Base-by-base conservation (phyloP, 306 rosid species). In the Canavalia gladiata region DNA sequence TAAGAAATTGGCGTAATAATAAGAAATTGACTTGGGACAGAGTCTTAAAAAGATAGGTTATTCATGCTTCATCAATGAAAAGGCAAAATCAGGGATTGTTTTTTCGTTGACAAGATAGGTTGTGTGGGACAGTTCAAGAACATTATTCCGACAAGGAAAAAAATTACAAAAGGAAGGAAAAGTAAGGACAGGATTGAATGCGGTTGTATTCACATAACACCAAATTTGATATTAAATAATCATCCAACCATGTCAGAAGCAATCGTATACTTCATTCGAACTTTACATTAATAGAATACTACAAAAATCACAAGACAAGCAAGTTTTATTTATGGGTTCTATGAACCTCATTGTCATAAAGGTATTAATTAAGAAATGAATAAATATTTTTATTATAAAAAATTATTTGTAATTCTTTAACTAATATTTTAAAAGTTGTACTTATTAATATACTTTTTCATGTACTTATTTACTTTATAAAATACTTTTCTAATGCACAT, bases 401-500 rank as follows among this genome's bases (percentile, higher is more conserved):
- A 18, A 18, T 18, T 18, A 18, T 18, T 37, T 37, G 2, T 37
- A 37, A 4, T 37, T 37, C 4, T 4, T 37, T 37, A 37, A 37
- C 4, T 2, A 37, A 2, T 37, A 4, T 37, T 4, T 37, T 37
- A 37, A 37, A 37, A 4, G 4, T 18, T 18, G 25, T 4, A 4
- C 41, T 37, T 37, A 4, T 37, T 2, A 37, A 37, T 37, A 37
- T 37, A 2, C 4, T 37, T 37, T 4, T 37, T 37, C 4, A 37
- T 37, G 0, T 37, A 37, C 4, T 37, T 37, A 37, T 37, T 37
- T 4, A 4, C 4, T 37, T 37, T 37, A 37, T 42, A 72, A 39
- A 43, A 72, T 2, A 33, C 8, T 71, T 65, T 50, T 37, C 78
- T 66, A 84, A 89, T 49, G 74, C 87, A 77, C 86, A 76, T 56